A percentile compares a stretch with the other conserved stretches of the same genome.
phyloP scores from a whole-genome alignment of 805 yeast species.

The Wickerhamiella cacticola region DNA sequence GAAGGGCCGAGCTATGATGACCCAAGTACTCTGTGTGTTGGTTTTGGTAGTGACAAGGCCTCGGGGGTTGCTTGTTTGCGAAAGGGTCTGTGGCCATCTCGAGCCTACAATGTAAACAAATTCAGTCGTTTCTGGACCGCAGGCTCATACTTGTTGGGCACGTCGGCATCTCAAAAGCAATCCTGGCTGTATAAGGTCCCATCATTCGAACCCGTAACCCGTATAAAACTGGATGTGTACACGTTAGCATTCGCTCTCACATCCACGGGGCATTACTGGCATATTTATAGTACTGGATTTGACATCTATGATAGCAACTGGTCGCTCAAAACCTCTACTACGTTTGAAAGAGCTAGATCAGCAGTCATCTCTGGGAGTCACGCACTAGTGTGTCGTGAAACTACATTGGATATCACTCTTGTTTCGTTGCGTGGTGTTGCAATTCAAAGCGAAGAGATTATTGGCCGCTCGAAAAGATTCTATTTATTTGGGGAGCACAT shows the following conservation, averaged over 20 bases:
- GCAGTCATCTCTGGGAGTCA: neutral
- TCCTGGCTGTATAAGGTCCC: neutral
- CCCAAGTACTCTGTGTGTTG: neutral
- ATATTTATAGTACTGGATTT: slow-evolving; percentile 6
- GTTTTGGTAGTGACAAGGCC: slow-evolving; percentile 1
- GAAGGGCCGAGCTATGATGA: neutral
- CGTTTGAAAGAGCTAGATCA: slow-evolving; percentile 1
- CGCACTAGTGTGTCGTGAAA: slow-evolving; percentile 3
- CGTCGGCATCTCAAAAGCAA: neutral
- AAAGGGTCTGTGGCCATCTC: slow-evolving; percentile 7
- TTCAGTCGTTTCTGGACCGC: slow-evolving; percentile 3
- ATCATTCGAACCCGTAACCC: neutral
- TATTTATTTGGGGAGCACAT: slow-evolving; percentile 6
- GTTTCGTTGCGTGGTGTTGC: neutral
- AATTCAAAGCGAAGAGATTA: neutral
- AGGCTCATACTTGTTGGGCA: neutral
- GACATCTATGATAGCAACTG: slow-evolving; percentile 5
- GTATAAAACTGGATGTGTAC: neutral
- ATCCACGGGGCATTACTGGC: neutral
- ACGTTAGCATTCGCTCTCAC: slow-evolving; percentile 1
- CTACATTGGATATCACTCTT: neutral
- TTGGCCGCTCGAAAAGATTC: neutral
- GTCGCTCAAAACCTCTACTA: neutral
- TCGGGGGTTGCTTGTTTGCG: slow-evolving; percentile 3
- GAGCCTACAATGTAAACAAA: neutral